Conservation (phyloP, 108 stramenopile species). For the Discostella pseudostelligera region DNA sequence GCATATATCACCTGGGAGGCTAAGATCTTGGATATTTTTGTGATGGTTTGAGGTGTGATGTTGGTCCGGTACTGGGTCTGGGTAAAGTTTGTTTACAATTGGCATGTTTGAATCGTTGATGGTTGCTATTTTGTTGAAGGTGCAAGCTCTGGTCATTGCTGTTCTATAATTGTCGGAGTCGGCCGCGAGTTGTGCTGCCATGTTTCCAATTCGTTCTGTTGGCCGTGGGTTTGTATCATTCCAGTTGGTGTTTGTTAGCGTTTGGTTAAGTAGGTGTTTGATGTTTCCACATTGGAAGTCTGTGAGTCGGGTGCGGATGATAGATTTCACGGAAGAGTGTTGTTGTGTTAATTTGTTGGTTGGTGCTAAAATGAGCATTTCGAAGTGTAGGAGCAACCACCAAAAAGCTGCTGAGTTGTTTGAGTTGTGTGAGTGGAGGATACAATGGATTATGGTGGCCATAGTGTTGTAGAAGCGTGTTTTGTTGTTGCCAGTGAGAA, state of each 20-base stretch:
- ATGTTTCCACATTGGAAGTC: constrained; percentile 1
- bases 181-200: constrained; percentile 17
- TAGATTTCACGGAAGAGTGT: background rate
- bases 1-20: background rate
- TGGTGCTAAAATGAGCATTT: constrained; percentile 10
- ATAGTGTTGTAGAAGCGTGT: no score
- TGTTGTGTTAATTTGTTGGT: background rate
- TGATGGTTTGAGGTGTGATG: background rate
- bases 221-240: background rate
- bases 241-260: background rate
- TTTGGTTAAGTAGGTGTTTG: background rate
- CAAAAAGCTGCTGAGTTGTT: constrained; percentile 3
- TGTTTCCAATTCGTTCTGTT: background rate
- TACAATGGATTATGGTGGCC: background rate
- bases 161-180: constrained; percentile 31
- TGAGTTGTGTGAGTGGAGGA: background rate
- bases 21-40: background rate
- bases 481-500: background rate
- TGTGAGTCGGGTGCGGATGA: background rate
- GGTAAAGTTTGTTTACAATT: background rate
- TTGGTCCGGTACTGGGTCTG: background rate
- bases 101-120: constrained; percentile 3
- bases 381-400: constrained; percentile 23
- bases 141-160: background rate
- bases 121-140: constrained; percentile 7